Conservation (phyloP, 2,329 filamentous ascomycete genomes). For the Microthyrium microscopicum region DNA sequence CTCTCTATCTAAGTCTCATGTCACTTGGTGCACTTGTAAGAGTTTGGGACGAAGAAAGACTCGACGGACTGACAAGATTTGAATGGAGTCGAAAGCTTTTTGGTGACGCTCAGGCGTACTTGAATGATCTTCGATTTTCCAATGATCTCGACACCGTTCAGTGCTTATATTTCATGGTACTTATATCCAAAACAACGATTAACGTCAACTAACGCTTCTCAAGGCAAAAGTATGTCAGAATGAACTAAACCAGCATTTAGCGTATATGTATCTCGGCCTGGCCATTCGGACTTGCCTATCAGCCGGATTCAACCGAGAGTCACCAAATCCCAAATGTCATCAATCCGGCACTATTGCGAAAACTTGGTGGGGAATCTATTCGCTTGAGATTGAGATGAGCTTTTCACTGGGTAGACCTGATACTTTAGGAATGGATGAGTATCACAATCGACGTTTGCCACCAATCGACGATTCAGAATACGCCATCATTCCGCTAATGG, state of each 20-base stretch:
- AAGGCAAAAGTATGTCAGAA: slow-evolving; percentile 35
- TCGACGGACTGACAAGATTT: slow-evolving; percentile 28
- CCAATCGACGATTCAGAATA: slow-evolving; percentile 19
- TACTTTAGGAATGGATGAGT: slow-evolving; percentile 31
- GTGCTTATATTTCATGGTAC: too few species aligned
- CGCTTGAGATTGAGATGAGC: slow-evolving; percentile 18
- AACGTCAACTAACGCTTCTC: too few species aligned
- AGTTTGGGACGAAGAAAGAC: slow-evolving; percentile 25
- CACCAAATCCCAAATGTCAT: slow-evolving; percentile 1
- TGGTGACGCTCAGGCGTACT: slow-evolving; percentile 22
- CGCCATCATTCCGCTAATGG: slow-evolving; percentile 24
- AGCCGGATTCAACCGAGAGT: slow-evolving; percentile 30
- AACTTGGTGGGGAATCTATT: slow-evolving; percentile 13
- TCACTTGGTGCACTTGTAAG: slow-evolving; percentile 30
- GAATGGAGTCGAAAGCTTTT: slow-evolving; percentile 32
- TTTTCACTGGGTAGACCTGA: slow-evolving; percentile 33
- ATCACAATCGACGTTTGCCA: slow-evolving; percentile 25
- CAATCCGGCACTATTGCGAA: slow-evolving; percentile 6
- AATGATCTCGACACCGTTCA: slow-evolving; percentile 33
- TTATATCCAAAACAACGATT: too few species aligned
- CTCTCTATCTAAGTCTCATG: slow-evolving; percentile 30
- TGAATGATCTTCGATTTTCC: slow-evolving; percentile 25
- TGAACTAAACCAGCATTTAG: slow-evolving; percentile 30
- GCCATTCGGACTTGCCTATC: slow-evolving; percentile 31
- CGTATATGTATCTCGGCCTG: slow-evolving; percentile 33